phyloP scores from a whole-genome alignment of 2,329 filamentous ascomycete genomes.

The Neofusicoccum ribis region DNA sequence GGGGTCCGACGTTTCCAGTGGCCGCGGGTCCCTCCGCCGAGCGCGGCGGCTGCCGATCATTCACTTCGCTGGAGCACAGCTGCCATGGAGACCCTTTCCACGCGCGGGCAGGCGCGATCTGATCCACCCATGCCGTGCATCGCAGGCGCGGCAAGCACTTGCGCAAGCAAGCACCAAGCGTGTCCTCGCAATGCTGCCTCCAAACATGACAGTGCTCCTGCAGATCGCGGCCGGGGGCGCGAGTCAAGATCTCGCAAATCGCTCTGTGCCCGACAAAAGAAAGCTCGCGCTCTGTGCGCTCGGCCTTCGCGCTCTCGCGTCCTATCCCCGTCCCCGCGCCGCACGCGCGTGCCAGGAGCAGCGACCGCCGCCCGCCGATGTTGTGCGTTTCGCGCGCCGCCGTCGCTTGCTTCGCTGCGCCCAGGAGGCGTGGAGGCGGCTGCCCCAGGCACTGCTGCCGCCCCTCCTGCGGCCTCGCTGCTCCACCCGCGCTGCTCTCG shows the following conservation, averaged over 20 bases:
- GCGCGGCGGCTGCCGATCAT: not conserved
- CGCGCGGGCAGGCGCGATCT: not conserved
- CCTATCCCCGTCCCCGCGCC: not conserved
- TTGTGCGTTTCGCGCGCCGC: not conserved
- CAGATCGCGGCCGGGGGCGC: conserved; percentile 3
- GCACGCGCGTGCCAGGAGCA: not conserved
- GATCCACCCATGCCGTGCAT: not conserved
- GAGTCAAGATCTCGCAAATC: conserved; percentile 10
- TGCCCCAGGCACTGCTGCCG: not conserved
- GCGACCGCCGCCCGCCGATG: not conserved
- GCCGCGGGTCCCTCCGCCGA: not conserved
- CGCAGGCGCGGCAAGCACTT: not conserved
- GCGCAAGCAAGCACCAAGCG: no score
- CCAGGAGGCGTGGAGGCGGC: not conserved
- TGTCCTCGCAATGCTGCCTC: not conserved
- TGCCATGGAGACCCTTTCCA: not conserved
- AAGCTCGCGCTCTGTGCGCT: not conserved
- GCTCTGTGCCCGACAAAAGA: not conserved
- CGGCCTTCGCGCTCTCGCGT: not conserved
- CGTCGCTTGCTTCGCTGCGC: no score
- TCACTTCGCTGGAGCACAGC: not conserved
- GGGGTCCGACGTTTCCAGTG: conserved; percentile 2
- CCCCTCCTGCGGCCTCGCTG: not conserved
- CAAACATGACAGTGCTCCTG: conserved; percentile 7
- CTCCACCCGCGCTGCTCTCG: not conserved